A percentile compares a stretch with the other conserved stretches of the same genome.
phyloP scores from a whole-genome alignment of 306 rosid genomes.

The Cucurbita moschata region DNA sequence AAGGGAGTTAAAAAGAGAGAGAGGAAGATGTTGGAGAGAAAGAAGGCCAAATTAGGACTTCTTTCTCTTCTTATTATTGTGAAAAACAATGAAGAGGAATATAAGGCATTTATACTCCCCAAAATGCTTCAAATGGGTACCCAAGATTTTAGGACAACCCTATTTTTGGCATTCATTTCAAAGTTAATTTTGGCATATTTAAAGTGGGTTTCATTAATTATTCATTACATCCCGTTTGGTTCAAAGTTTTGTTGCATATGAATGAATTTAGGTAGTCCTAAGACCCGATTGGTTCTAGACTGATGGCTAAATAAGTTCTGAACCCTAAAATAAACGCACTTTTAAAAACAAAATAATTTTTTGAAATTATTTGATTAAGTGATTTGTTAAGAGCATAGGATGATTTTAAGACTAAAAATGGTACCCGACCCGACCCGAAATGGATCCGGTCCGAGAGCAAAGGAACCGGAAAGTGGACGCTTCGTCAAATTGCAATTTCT shows the following conservation, averaged over 20 bases:
- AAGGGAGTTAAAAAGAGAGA: neutral
- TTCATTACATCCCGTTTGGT: too few species aligned
- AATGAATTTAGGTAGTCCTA: too few species aligned
- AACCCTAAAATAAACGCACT: too few species aligned
- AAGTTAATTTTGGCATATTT: too few species aligned
- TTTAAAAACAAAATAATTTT: too few species aligned
- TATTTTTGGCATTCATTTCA: neutral
- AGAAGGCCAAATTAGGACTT: neutral
- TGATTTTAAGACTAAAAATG: neutral
- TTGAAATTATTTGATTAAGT: too few species aligned
- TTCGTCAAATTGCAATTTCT: neutral
- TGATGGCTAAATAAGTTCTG: too few species aligned
- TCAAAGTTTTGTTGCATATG: too few species aligned
- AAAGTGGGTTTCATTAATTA: too few species aligned
- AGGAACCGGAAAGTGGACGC: neutral
- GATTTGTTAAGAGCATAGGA: too few species aligned
- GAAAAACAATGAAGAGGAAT: neutral
- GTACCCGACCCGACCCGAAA: neutral
- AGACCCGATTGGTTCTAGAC: too few species aligned
- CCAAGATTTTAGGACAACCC: neutral
- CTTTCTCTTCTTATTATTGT: neutral
- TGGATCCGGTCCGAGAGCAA: neutral
- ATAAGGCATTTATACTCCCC: neutral
- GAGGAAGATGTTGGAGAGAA: neutral
- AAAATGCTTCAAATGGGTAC: neutral